Conservation (phyloP, 306 rosid genomes). For the Cicer judaicum region DNA sequence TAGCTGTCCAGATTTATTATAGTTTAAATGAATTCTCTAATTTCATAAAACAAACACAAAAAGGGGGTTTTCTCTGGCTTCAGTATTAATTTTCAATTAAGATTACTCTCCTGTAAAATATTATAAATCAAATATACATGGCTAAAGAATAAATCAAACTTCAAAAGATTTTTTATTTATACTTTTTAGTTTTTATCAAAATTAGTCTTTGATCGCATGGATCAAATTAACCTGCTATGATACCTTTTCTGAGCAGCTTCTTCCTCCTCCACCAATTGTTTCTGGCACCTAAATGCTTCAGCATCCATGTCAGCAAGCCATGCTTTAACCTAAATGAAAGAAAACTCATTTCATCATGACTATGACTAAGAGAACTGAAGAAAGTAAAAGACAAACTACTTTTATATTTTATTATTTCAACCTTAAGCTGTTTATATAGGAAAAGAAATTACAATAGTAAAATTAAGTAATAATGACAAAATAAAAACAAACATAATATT, state of each 20-base stretch:
- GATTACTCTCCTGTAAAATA: slow-evolving; percentile 30
- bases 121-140: background rate
- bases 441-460: too few relatives aligned
- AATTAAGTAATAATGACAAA: too few relatives aligned
- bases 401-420: too few relatives aligned
- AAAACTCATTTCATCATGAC: slow-evolving; percentile 38
- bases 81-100: slow-evolving; percentile 20
- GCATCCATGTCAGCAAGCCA: slow-evolving; percentile 89
- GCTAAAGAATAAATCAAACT: slow-evolving; percentile 9
- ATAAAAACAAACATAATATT: too few relatives aligned
- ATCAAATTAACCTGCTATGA: slow-evolving; percentile 38
- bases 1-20: slow-evolving; percentile 1
- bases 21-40: slow-evolving; percentile 7
- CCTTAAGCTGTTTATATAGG: too few relatives aligned
- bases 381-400: too few relatives aligned
- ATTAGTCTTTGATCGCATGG: slow-evolving; percentile 11
- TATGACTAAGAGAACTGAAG: background rate
- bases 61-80: background rate
- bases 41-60: slow-evolving; percentile 1
- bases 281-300: slow-evolving; percentile 82
- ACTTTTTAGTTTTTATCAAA: background rate
- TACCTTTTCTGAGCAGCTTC: slow-evolving; percentile 91
- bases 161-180: background rate
- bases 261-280: slow-evolving; percentile 86
- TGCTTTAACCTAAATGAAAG: slow-evolving; percentile 65